These are phyloP conservation scores for Claviceps sp. DNA, from an alignment of 2,329 filamentous ascomycete genomes.

Conservation along the genomic window DNA sequence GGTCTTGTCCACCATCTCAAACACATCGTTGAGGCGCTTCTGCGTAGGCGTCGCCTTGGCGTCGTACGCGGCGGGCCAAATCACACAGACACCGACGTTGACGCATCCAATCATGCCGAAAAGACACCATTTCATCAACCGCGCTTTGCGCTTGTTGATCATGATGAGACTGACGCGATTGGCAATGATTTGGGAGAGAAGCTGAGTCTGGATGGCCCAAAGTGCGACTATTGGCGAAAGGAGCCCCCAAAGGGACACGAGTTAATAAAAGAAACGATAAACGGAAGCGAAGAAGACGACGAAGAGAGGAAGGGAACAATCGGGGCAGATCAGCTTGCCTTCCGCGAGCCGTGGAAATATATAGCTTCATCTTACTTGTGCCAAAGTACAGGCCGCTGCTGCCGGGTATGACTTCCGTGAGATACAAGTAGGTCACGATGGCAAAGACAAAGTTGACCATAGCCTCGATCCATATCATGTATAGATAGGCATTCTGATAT, in stretches of 20 bases:
- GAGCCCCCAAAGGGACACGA: too few species aligned
- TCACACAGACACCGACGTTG: constrained; percentile 26
- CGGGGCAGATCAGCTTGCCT: not conserved
- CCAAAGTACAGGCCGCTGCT: constrained; percentile 4
- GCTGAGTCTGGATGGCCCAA: constrained; percentile 21
- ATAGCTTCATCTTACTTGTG: constrained; percentile 1
- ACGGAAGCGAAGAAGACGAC: not conserved
- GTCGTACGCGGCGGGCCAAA: constrained; percentile 26
- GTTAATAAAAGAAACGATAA: not conserved
- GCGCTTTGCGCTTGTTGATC: constrained; percentile 20
- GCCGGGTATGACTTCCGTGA: constrained; percentile 10
- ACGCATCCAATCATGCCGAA: constrained; percentile 19
- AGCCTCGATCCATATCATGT: constrained; percentile 16
- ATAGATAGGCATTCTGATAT: constrained; percentile 12
- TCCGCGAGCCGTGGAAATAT: not conserved
- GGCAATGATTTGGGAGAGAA: constrained; percentile 31
- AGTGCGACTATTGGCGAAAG: constrained; percentile 2
- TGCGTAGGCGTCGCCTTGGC: constrained; percentile 1
- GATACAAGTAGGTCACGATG: constrained; percentile 14
- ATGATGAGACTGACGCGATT: constrained; percentile 30
- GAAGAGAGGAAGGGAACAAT: not conserved
- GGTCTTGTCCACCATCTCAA: constrained; percentile 24
- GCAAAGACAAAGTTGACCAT: constrained; percentile 14
- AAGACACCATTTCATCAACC: constrained; percentile 23
- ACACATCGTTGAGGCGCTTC: constrained; percentile 9